These are phyloP conservation scores for Pholiota molesta DNA, from an alignment of 768 basidiomycete genomes.

Conservation along the genomic window DNA sequence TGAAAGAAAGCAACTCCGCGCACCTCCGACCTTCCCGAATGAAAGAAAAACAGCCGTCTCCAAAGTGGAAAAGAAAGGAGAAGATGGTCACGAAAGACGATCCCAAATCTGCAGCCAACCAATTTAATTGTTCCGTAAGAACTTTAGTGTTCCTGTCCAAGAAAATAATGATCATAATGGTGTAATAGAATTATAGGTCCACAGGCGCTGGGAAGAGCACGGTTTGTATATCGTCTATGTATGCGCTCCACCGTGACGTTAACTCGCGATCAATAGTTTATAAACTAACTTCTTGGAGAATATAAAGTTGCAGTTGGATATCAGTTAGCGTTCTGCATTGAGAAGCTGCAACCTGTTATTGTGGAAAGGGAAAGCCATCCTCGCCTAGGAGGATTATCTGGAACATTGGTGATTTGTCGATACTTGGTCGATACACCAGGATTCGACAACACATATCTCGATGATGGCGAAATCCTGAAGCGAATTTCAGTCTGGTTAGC, in stretches of 20 bases:
- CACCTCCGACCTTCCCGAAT: no score
- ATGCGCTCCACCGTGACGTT: background rate
- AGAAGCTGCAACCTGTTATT: constrained; percentile 12
- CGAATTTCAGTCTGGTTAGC: constrained; percentile 27
- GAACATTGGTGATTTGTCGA: constrained; percentile 19
- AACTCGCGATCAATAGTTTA: constrained; percentile 19
- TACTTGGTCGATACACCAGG: constrained; percentile 31
- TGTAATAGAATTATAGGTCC: constrained; percentile 28
- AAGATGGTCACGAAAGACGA: constrained; percentile 2
- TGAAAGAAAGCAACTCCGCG: no score
- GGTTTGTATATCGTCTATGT: constrained; percentile 12
- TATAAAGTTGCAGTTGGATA: constrained; percentile 19
- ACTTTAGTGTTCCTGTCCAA: background rate
- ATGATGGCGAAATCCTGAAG: constrained; percentile 25
- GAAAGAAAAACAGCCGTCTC: background rate
- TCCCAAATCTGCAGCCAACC: background rate
- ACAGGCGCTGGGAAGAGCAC: constrained; percentile 31
- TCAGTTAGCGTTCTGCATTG: constrained; percentile 22
- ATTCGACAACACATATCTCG: constrained; percentile 26
- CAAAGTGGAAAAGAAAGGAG: background rate
- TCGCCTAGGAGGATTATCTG: background rate
- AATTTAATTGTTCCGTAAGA: background rate
- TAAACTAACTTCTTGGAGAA: constrained; percentile 19
- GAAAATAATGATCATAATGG: no score
- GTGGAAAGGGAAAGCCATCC: constrained; percentile 5